Evolutionary conservation across 306 rosid genomes (phyloP).

Genomic region (Glycyrrhiza uralensis): DNA sequence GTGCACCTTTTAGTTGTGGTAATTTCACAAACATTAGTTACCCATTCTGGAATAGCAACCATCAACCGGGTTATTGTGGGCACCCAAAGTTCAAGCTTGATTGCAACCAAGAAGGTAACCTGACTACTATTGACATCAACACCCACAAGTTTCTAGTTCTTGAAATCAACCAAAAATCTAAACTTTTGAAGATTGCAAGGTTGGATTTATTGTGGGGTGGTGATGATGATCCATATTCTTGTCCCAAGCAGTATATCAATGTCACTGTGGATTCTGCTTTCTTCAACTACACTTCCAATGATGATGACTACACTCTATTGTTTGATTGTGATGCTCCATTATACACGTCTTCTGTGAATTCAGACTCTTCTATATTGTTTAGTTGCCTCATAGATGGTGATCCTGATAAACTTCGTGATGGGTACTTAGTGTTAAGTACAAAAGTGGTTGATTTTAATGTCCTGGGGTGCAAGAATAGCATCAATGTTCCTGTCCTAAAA

Average conservation of each 20-base stretch:
- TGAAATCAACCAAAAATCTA: background rate
- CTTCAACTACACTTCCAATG: conserved; percentile 26
- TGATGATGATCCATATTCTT: background rate
- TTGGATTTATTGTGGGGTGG: conserved; percentile 30
- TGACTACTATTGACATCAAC: conserved; percentile 10
- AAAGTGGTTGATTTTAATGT: background rate
- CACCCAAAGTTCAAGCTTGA: conserved; percentile 31
- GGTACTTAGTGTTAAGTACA: background rate
- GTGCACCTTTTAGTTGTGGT: conserved; percentile 45
- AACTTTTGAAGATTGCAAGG: conserved; percentile 27
- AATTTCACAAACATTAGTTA: conserved; percentile 3
- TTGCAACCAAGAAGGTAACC: conserved; percentile 24
- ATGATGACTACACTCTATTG: conserved; percentile 16
- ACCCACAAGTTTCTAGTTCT: conserved; percentile 26
- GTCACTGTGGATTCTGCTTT: conserved; percentile 10
- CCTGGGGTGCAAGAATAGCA: conserved; percentile 16
- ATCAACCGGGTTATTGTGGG: conserved; percentile 34
- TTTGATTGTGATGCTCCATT: conserved; percentile 26
- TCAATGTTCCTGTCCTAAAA: conserved; percentile 3
- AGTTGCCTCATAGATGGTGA: conserved; percentile 13
- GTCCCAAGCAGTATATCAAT: background rate
- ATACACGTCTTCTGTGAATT: background rate
- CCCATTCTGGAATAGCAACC: conserved; percentile 40
- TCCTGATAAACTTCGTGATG: background rate
- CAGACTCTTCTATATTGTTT: background rate